Base-by-base conservation (phyloP, 2,329 filamentous ascomycete species). In the Colletotrichum destructivum region DNA sequence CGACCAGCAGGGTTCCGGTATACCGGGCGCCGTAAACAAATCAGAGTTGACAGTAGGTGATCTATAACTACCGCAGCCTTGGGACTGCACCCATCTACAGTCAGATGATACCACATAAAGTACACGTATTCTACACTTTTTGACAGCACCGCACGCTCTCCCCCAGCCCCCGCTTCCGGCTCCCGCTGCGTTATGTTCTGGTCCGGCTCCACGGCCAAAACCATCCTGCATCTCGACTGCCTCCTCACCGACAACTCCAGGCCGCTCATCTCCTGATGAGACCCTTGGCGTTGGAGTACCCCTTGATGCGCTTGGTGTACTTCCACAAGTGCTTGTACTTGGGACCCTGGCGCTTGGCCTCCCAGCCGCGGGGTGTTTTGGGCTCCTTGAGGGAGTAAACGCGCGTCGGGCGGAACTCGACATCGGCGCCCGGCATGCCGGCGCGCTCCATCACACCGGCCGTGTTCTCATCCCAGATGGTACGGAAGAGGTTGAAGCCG, bases 401-500 rank as follows among this genome's bases (percentile, higher is more conserved):
- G 78, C 91, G 93, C 84, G 92, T 92, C 79, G 91, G 90, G 85
- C 93, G 94, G 82, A 97, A 94, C 84, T 98, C 94, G 74, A 98
- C 81, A 78, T 97, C 92, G 70, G 91, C 91, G 59, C 94, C 94
- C 38, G 90, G 88, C 73, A 97, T 87, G 72, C 89, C 90, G 76
- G 93, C 89, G 77, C 93, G 89, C 79, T 90, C 86, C 96, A 99
- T 98, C 74, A 99, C 94, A 62, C 86, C 91, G n/a, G 90, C 91
- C 64, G 94, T 99, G 77, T 89, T 90, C 71, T 96, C 93, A 81
- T 99, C 96, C 94, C 95, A 98, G 75, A 93, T 85, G 72, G 91
- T 92, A 75, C 96, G 91, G 91, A 98, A 99, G 77, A 99, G 85
- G 79, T 91, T 94, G 77, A 94, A 93, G 54, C 95, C 95, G 70